A percentile compares a stretch with the other conserved stretches of the same genome.
Conservation (phyloP, 805 yeast species). For the Saturnispora sekii region DNA sequence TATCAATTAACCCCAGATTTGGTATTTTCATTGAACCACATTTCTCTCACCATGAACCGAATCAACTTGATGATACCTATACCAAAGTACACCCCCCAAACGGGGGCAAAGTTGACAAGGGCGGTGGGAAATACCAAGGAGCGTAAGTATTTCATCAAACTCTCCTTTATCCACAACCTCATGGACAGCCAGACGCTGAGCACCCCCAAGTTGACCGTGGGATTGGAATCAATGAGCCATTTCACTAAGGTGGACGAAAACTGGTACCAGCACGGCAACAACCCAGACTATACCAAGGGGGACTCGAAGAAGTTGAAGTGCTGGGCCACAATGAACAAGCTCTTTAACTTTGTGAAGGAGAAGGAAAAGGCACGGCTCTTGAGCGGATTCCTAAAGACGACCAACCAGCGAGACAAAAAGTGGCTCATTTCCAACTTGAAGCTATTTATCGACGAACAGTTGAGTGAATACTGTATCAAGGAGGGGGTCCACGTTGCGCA, state of each 20-base stretch:
- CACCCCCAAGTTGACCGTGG: conserved; percentile 11
- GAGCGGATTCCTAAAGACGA: conserved; percentile 14
- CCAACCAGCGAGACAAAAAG: conserved; percentile 1
- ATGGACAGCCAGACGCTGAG: conserved; percentile 10
- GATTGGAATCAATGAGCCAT: conserved; percentile 12
- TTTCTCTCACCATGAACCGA: conserved; percentile 11
- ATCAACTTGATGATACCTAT: conserved; percentile 21
- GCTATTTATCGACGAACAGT: conserved; percentile 25
- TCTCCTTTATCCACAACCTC: conserved; percentile 14
- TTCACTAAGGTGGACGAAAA: conserved; percentile 9
- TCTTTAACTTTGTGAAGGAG: conserved; percentile 17
- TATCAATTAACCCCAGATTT: conserved; percentile 15
- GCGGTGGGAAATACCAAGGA: conserved; percentile 5
- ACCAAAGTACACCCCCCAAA: conserved; percentile 14
- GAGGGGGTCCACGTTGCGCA: conserved; percentile 21
- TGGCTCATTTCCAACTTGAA: conserved; percentile 21
- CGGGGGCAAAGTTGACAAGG: conserved; percentile 9
- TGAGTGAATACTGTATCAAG: conserved; percentile 20
- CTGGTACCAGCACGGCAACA: conserved; percentile 9
- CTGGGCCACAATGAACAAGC: conserved; percentile 15
- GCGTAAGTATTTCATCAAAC: conserved; percentile 11
- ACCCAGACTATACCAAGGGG: conserved; percentile 5
- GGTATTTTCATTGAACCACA: conserved; percentile 18
- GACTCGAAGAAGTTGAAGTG: conserved; percentile 9
- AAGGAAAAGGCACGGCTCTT: conserved; percentile 16